Percentiles rank a stretch among this genome's conserved stretches.
Conservation (phyloP, 1,284 basidiomycete species). For the Pterula multifida region DNA sequence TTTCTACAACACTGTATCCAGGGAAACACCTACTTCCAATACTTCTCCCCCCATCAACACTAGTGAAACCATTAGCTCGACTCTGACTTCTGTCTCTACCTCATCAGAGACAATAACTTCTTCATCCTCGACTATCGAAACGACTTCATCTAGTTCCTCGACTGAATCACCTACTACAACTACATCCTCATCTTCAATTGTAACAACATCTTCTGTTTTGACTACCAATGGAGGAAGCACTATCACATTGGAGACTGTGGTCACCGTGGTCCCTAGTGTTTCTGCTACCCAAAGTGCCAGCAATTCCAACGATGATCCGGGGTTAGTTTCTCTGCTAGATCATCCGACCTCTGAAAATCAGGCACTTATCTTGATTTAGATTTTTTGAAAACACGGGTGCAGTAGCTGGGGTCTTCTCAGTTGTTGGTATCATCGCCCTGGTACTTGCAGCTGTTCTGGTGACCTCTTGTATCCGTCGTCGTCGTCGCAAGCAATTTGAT, state of each 20-base stretch:
- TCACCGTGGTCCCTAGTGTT: not conserved
- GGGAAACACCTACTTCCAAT: too few relatives aligned
- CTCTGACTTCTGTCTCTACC: not conserved
- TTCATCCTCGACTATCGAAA: not conserved
- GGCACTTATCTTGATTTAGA: constrained; percentile 9
- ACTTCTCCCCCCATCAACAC: not conserved
- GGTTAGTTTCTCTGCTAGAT: not conserved
- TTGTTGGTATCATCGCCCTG: constrained; percentile 11
- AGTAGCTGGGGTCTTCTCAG: constrained; percentile 2
- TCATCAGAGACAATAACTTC: not conserved
- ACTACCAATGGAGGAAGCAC: not conserved
- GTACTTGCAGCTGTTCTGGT: constrained; percentile 20
- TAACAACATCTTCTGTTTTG: not conserved
- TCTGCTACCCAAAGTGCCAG: not conserved
- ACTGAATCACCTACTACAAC: not conserved
- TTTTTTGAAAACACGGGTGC: constrained; percentile 3
- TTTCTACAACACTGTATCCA: too few relatives aligned
- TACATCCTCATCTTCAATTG: not conserved
- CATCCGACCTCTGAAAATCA: not conserved
- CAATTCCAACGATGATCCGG: not conserved
- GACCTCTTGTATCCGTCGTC: constrained; percentile 25
- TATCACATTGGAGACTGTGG: not conserved
- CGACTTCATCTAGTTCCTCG: not conserved
- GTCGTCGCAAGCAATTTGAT: constrained; percentile 27
- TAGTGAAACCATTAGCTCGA: not conserved